Evolutionary conservation across 257 asterid species (phyloP).

Genomic region (Ilex asprella): DNA sequence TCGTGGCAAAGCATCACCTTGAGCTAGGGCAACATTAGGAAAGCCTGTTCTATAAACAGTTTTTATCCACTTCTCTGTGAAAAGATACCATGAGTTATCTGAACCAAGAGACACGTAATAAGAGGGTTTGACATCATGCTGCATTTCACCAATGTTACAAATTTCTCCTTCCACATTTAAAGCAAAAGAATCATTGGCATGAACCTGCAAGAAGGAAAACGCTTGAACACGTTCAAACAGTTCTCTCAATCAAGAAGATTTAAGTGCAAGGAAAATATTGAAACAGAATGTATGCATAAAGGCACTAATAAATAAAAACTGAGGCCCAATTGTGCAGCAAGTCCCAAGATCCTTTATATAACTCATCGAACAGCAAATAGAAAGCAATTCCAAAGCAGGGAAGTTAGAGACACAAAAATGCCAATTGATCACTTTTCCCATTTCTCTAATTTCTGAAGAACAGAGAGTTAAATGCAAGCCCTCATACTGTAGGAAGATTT

Average conservation of each 20-base stretch:
- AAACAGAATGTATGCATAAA: too few relatives aligned
- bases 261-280: too few relatives aligned
- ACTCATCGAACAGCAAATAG: slow-evolving; percentile 1
- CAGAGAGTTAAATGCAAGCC: not conserved
- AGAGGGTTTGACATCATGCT: slow-evolving; percentile 42
- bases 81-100: slow-evolving; percentile 97
- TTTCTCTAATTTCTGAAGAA: not conserved
- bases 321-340: too few relatives aligned
- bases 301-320: too few relatives aligned
- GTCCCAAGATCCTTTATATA: slow-evolving; percentile 1
- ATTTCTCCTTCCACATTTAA: slow-evolving; percentile 26
- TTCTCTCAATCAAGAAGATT: too few relatives aligned
- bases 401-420: not conserved
- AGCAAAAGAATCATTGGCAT: slow-evolving; percentile 54
- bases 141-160: slow-evolving; percentile 27
- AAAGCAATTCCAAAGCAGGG: not conserved
- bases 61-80: slow-evolving; percentile 93
- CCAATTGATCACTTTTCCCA: not conserved
- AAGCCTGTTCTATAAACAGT: slow-evolving; percentile 72
- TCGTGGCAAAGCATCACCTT: slow-evolving; percentile 77
- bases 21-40: slow-evolving; percentile 73
- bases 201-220: slow-evolving; percentile 46
- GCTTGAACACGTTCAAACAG: too few relatives aligned
- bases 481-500: not conserved
- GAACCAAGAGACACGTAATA: slow-evolving; percentile 95